A percentile compares a stretch with the other conserved stretches of the same genome.
Conservation (phyloP, 495 filamentous ascomycete species). For the Trichoderma virens region DNA sequence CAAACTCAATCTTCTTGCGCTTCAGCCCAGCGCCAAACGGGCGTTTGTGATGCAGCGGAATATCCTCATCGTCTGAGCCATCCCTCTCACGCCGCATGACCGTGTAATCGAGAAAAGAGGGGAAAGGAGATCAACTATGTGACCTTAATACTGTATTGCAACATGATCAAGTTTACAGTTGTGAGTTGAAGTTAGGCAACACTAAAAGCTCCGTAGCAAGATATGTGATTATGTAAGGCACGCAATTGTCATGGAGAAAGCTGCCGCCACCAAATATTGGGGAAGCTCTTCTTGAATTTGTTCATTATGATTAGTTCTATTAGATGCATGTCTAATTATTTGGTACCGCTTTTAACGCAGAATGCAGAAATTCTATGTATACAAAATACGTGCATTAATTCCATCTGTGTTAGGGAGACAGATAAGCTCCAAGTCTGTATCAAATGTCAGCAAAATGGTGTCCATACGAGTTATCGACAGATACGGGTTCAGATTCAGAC, state of each 20-base stretch:
- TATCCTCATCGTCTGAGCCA: slow-evolving; percentile 43
- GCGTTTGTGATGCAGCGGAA: slow-evolving; percentile 64
- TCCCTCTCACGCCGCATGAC: slow-evolving; percentile 11
- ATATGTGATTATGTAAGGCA: not conserved
- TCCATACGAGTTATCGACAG: not conserved
- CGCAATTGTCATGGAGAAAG: too few species aligned
- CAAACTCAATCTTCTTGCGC: slow-evolving; percentile 71
- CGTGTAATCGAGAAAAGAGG: not conserved
- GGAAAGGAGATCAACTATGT: not conserved
- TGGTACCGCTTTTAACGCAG: not conserved
- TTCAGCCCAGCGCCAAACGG: slow-evolving; percentile 75
- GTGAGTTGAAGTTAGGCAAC: not conserved
- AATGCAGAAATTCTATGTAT: not conserved
- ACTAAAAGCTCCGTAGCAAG: not conserved
- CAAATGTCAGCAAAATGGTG: not conserved
- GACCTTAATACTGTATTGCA: not conserved
- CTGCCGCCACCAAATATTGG: too few species aligned
- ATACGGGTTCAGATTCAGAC: not conserved
- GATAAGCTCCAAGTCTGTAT: not conserved
- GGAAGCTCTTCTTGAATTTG: too few species aligned
- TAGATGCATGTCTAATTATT: not conserved
- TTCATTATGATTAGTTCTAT: slow-evolving; percentile 1
- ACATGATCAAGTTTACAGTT: not conserved
- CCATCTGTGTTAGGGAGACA: not conserved
- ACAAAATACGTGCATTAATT: not conserved